Conservation (phyloP, 495 filamentous ascomycete genomes). For the Penicillium samsonianum region DNA sequence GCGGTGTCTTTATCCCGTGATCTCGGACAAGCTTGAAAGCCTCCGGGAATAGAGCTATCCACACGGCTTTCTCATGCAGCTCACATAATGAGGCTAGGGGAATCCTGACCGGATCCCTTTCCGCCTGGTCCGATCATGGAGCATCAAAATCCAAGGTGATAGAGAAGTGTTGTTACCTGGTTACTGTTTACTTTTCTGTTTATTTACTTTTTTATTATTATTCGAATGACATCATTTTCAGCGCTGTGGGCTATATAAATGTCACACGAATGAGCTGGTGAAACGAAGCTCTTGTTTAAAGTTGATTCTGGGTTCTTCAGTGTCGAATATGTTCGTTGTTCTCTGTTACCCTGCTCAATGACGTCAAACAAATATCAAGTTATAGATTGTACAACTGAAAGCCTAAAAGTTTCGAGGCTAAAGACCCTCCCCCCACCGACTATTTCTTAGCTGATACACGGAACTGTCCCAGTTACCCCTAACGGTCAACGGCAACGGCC, state of each 20-base stretch:
- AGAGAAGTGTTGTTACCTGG: neutral
- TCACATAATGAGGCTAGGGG: constrained; percentile 8
- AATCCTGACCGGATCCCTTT: constrained; percentile 7
- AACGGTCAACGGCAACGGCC: constrained; percentile 26
- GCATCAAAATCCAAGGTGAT: constrained; percentile 3
- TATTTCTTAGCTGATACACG: neutral
- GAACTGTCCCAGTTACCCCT: constrained; percentile 7
- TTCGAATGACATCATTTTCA: neutral
- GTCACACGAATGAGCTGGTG: neutral
- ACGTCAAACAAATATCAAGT: neutral
- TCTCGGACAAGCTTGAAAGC: neutral
- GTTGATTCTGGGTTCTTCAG: neutral
- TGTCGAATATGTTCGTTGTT: constrained; percentile 2
- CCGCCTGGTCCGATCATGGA: constrained; percentile 13
- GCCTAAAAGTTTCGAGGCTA: too few relatives aligned
- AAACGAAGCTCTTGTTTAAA: neutral
- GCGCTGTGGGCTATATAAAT: neutral
- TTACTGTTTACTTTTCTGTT: neutral
- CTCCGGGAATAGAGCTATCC: neutral
- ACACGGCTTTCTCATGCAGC: constrained; percentile 7
- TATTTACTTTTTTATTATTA: neutral
- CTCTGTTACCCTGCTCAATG: constrained; percentile 3
- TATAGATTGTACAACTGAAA: too few relatives aligned
- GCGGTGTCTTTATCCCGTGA: constrained; percentile 7
- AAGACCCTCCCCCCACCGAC: too few relatives aligned